phyloP scores from a whole-genome alignment of 805 yeast species.

The Starmerella vaccinii region DNA sequence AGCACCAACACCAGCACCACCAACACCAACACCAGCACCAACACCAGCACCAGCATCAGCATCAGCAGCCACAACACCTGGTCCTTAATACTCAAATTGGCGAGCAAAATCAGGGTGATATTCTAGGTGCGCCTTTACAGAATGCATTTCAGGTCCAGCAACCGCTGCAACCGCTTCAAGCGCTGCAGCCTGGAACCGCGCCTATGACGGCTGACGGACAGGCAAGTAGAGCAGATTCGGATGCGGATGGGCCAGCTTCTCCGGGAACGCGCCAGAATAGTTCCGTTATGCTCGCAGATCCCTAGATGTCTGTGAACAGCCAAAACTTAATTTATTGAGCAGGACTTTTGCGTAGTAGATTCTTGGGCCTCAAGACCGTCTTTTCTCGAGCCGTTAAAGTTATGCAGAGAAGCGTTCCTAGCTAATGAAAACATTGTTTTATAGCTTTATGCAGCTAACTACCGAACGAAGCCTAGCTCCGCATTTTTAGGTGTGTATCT shows the following conservation, averaged over 20 bases:
- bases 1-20: neutral
- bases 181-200: conserved; percentile 1
- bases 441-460: neutral
- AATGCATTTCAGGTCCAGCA: neutral
- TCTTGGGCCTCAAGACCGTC: neutral
- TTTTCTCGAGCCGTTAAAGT: neutral
- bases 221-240: conserved; percentile 1
- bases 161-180: neutral
- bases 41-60: conserved; percentile 4
- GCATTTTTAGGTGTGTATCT: neutral
- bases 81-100: neutral
- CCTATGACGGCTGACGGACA: conserved; percentile 4
- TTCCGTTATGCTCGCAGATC: conserved; percentile 2
- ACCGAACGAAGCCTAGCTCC: neutral
- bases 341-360: neutral
- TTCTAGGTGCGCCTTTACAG: conserved; percentile 2
- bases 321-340: conserved; percentile 4
- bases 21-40: conserved; percentile 1
- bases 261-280: conserved; percentile 5
- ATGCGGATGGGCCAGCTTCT: neutral
- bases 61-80: neutral
- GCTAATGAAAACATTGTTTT: neutral
- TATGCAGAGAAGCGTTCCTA: neutral
- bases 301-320: neutral
- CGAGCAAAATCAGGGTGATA: neutral